phyloP scores from a whole-genome alignment of 2,329 filamentous ascomycete genomes.

The Hymenoscyphus scutula region DNA sequence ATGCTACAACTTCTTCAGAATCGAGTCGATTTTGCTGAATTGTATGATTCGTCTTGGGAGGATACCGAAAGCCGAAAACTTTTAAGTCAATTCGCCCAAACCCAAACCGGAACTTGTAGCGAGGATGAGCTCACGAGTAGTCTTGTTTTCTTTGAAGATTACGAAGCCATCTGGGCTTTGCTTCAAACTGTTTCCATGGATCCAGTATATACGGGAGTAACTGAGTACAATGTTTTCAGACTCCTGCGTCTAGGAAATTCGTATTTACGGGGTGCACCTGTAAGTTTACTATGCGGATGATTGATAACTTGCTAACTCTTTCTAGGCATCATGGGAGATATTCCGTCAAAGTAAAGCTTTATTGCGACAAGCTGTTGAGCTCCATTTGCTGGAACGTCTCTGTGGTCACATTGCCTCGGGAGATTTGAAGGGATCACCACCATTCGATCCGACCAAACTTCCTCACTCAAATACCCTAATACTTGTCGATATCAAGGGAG shows the following conservation, averaged over 20 bases:
- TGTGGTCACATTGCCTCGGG: slow-evolving; percentile 25
- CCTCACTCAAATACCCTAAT: slow-evolving; percentile 26
- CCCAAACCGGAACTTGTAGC: not conserved
- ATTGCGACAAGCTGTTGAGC: slow-evolving; percentile 27
- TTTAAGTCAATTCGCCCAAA: slow-evolving; percentile 13
- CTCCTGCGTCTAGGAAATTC: slow-evolving; percentile 23
- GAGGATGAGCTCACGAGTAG: not conserved
- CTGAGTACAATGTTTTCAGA: slow-evolving; percentile 26
- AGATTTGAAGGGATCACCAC: slow-evolving; percentile 16
- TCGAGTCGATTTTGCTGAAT: slow-evolving; percentile 17
- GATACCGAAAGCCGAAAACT: slow-evolving; percentile 12
- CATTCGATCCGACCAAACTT: slow-evolving; percentile 18
- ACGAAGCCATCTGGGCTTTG: slow-evolving; percentile 25
- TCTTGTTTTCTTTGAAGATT: slow-evolving; percentile 14
- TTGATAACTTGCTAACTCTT: not conserved
- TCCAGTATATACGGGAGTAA: slow-evolving; percentile 17
- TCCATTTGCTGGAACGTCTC: slow-evolving; percentile 27
- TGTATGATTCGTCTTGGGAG: slow-evolving; percentile 20
- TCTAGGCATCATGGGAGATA: slow-evolving; percentile 23
- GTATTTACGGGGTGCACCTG: slow-evolving; percentile 15
- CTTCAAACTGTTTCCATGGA: slow-evolving; percentile 27
- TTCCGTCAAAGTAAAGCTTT: slow-evolving; percentile 21
- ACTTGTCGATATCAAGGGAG: slow-evolving; percentile 24
- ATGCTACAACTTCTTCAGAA: slow-evolving; percentile 21
- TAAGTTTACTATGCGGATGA: slow-evolving; percentile 9